Base-by-base conservation (phyloP, 805 yeast species). In the Cyberlindnera maclurae region DNA sequence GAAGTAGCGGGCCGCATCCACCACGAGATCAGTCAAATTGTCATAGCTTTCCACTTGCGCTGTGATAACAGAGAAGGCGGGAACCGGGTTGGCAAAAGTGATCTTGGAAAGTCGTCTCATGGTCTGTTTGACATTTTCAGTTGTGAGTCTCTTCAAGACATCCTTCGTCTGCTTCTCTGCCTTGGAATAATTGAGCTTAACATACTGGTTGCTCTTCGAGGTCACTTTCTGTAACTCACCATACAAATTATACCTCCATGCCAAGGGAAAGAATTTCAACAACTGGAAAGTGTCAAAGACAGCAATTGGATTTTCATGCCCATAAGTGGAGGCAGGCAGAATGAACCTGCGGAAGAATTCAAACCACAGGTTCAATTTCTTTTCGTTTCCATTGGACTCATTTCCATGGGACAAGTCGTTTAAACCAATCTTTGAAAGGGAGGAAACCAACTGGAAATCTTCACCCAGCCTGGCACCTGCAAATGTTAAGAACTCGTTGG, bases 11-110 rank as follows among this genome's bases (percentile, higher is more conserved):
- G 96, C 87, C 6, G 93, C 75, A 34, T 81, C 81, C 9, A 86
- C 88, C 6, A 90, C 77, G 41, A 90, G 66, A 29, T 76, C 78
- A 33, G 81, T 82, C 45, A 90, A 72, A 54, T 90, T 90, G 54
- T 83, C 95, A 55, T 90, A 90, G 63, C 93, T 86, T 59, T 90
- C 97, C 46, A 90, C 77, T 54, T 87, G 96, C 33, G 77, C 76
- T 10, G 89, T 67, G 33, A 85, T 70, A 0, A 84, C 79, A 16
- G 74, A 62, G 32, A 89, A 73, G 12, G 88, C 76, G 2, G 94
- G 82, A 15, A 88, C 55, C 2, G 97, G 97, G 55, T 86, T 86
- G 1, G 82, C 62, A 42, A 76, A 79, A 15, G 88, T 73, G 11
- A 86, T 67, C 46, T 79, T 78, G 0, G 94, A 82, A 17, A 90